Evolutionary conservation across 805 yeast genomes (phyloP).

Genomic region (Nakazawaea anatomiae): DNA sequence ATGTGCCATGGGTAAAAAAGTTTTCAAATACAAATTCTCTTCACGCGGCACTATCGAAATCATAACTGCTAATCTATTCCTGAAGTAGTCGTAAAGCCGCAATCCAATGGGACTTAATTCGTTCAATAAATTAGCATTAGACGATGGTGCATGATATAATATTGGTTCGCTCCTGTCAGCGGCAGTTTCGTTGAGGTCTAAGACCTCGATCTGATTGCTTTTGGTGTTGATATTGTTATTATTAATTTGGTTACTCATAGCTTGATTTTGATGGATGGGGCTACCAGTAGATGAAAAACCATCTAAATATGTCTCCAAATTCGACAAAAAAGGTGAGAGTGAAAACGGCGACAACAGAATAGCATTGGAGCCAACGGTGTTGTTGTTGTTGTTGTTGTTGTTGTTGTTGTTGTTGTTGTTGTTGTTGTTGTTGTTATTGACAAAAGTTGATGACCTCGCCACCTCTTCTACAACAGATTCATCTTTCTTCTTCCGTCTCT

Average conservation of each 20-base stretch:
- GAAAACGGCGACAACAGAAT: conserved; percentile 13
- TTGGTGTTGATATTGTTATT: background rate
- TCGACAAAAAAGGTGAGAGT: conserved; percentile 17
- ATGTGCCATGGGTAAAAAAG: conserved; percentile 52
- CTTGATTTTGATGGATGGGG: background rate
- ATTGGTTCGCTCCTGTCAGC: conserved; percentile 2
- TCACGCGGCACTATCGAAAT: conserved; percentile 44
- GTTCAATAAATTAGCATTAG: conserved; percentile 19
- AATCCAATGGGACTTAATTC: conserved; percentile 27
- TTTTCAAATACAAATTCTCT: conserved; percentile 44
- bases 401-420: background rate
- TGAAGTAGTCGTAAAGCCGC: conserved; percentile 42
- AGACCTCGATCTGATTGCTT: background rate
- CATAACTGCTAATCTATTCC: conserved; percentile 34
- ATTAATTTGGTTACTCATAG: background rate
- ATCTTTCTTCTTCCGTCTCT: conserved; percentile 21
- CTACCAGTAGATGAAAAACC: background rate
- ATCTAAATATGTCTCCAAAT: conserved; percentile 5
- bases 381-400: background rate
- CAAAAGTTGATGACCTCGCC: background rate
- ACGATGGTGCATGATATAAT: conserved; percentile 24
- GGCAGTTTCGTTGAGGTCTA: background rate
- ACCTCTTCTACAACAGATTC: background rate
- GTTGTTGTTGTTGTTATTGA: background rate
- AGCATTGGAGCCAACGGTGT: background rate